Evolutionary conservation across 192 early-diverging fungal species (phyloP).

Genomic region (Podochytrium sp.): DNA sequence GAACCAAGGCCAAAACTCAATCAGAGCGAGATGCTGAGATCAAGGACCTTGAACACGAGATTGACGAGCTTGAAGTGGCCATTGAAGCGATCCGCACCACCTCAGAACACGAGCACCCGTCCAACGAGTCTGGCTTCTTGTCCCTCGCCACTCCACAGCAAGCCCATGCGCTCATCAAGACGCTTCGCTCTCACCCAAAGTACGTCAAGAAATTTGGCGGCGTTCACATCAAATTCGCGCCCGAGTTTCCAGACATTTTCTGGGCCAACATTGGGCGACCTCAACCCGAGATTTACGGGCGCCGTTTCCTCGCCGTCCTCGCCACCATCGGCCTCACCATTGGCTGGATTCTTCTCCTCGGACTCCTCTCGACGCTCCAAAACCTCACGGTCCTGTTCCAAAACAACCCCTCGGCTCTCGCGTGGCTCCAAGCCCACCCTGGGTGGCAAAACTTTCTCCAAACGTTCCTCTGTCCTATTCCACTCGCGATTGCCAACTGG

Average conservation of each 20-base stretch:
- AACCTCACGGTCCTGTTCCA: conserved; percentile 11
- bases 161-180: conserved; percentile 8
- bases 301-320: background rate
- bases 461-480: background rate
- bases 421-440: background rate
- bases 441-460: conserved; percentile 4
- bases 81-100: background rate
- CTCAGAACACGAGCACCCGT: conserved; percentile 8
- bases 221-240: conserved; percentile 19
- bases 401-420: background rate
- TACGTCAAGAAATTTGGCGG: conserved; percentile 9
- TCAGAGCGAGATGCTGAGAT: background rate
- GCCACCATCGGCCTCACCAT: conserved; percentile 8
- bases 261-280: conserved; percentile 17
- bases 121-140: conserved; percentile 19
- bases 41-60: background rate
- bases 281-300: conserved; percentile 2
- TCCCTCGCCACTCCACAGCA: conserved; percentile 9
- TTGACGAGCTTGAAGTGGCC: conserved; percentile 1
- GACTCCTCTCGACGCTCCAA: background rate
- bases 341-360: background rate
- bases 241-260: conserved; percentile 14
- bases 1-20: background rate
- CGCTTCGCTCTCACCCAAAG: conserved; percentile 6
- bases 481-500: conserved; percentile 11